These are phyloP conservation scores for Coemansia sp. DNA, from an alignment of 192 early-diverging fungal genomes.

Conservation along the genomic window DNA sequence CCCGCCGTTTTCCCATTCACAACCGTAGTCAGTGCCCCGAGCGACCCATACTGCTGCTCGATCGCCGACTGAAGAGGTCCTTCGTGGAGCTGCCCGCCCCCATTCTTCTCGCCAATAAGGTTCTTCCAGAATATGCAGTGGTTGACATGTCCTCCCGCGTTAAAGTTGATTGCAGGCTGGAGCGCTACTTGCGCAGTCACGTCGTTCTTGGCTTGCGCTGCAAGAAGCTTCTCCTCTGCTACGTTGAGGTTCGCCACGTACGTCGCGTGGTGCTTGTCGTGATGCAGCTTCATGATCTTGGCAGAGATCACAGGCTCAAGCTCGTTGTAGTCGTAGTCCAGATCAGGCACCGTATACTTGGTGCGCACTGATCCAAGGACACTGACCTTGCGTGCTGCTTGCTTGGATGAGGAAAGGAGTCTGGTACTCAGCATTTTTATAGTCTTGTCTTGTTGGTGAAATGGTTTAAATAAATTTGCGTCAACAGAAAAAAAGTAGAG, in stretches of 20 bases:
- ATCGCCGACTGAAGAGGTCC: conserved; percentile 72
- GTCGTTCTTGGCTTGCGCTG: conserved; percentile 69
- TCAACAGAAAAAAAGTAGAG: too few relatives aligned
- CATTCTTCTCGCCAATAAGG: conserved; percentile 76
- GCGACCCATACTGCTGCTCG: conserved; percentile 76
- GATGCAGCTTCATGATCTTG: conserved; percentile 94
- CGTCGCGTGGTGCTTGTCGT: conserved; percentile 92
- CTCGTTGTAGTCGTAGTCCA: conserved; percentile 80
- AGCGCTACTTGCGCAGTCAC: conserved; percentile 71
- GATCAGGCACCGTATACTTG: conserved; percentile 87
- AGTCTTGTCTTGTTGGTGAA: neutral
- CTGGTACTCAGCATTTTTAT: conserved; percentile 20
- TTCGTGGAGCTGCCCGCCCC: conserved; percentile 71
- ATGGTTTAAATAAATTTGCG: neutral
- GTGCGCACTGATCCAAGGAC: conserved; percentile 19
- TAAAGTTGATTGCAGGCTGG: conserved; percentile 84
- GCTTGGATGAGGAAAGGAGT: conserved; percentile 11
- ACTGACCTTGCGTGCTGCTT: conserved; percentile 1
- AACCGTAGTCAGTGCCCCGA: conserved; percentile 73
- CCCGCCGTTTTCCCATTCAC: conserved; percentile 80
- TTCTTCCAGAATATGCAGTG: conserved; percentile 95
- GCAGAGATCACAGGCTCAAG: conserved; percentile 91
- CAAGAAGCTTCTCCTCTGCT: conserved; percentile 88
- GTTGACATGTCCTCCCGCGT: conserved; percentile 91
- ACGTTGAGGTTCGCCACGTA: conserved; percentile 86